Base-by-base conservation (phyloP, 1,284 basidiomycete species). In the Ustilago tritici region DNA sequence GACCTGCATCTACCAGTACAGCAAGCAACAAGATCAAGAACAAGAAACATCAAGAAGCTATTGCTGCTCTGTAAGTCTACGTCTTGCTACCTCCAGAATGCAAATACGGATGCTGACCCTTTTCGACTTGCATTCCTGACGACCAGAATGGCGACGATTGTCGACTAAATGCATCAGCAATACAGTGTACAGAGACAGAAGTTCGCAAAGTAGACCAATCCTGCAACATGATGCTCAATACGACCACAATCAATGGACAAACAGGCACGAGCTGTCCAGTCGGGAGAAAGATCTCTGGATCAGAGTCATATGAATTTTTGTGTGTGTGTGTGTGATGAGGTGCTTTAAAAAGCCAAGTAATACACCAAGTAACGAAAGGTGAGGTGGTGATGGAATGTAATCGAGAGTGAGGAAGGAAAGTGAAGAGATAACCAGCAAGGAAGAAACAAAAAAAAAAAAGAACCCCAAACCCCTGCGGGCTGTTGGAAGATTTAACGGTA, bases 401-500 rank as follows among this genome's bases (percentile, higher is more conserved):
- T 14, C 46, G 36, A 53, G 49, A 56, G 28, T 56, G n/a, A 54
- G 38, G 19, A 28, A 28, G 23, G 23, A 28, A 28, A 28, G 34
- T 35, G 11, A 14, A 15, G 35, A 9, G 35, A 40, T 8, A n/a
- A 53, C 40, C 43, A 17, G 49, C 49, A 50, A 14, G n/a, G 10
- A 17, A 28, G 23, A 8, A 19, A 55, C 11, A 23, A 52, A 41
- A 28, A 17, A 56, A 19, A 1, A 10, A 49, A 28, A 19, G 14
- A 23, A 3, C 23, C 3, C 2, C 46, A n/a, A 23, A 19, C 7
- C 1, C 46, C 4, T 23, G 7, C 1, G 10, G 19, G 17, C 31
- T 4, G 28, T 46, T 28, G 23, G 58, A 41, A 64, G 85, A 84
- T 93, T 84, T 90, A 98, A 88, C 95, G 93, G 93, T 98, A 98